phyloP scores from a whole-genome alignment of 345 rosid genomes.

The Clarkia xantiana region DNA sequence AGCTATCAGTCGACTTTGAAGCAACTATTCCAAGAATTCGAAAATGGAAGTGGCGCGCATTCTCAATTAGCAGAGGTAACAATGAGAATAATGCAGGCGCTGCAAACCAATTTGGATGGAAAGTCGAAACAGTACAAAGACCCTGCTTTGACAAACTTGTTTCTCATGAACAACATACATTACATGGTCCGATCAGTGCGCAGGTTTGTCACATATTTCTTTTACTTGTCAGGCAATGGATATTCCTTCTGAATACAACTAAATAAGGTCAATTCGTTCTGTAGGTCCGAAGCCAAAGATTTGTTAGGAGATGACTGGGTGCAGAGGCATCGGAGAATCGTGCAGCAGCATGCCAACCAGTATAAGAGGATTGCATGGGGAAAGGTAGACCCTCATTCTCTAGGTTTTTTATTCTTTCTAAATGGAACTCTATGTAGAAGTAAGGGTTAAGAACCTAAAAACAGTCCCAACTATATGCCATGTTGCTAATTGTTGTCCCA shows the following conservation, averaged over 20 bases:
- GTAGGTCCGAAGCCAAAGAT: conserved; percentile 96
- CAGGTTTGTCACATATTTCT: conserved; percentile 32
- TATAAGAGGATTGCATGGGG: conserved; percentile 91
- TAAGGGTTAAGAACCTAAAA: too few relatives aligned
- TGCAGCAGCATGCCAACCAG: conserved; percentile 96
- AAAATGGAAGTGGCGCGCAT: conserved; percentile 37
- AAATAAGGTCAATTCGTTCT: too few relatives aligned
- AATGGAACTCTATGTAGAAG: too few relatives aligned
- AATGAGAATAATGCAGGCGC: conserved; percentile 96
- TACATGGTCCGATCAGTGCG: conserved; percentile 99
- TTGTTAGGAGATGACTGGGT: conserved; percentile 99
- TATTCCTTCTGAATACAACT: too few relatives aligned
- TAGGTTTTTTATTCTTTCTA: neutral
- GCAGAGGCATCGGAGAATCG: conserved; percentile 87
- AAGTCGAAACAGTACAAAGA: conserved; percentile 95
- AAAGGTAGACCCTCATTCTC: conserved; percentile 31
- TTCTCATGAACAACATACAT: conserved; percentile 96
- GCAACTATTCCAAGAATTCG: conserved; percentile 94
- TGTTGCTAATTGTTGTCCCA: too few relatives aligned
- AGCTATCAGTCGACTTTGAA: conserved; percentile 91
- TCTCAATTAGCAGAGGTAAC: conserved; percentile 83
- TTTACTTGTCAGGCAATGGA: neutral
- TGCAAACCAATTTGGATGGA: conserved; percentile 87
- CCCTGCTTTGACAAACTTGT: conserved; percentile 77
- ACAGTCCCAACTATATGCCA: too few relatives aligned